Percentiles rank a stretch among this genome's conserved stretches.
Evolutionary conservation across 1,139 yeast genomes (phyloP).

Genomic region (Taphrina wiesneri): DNA sequence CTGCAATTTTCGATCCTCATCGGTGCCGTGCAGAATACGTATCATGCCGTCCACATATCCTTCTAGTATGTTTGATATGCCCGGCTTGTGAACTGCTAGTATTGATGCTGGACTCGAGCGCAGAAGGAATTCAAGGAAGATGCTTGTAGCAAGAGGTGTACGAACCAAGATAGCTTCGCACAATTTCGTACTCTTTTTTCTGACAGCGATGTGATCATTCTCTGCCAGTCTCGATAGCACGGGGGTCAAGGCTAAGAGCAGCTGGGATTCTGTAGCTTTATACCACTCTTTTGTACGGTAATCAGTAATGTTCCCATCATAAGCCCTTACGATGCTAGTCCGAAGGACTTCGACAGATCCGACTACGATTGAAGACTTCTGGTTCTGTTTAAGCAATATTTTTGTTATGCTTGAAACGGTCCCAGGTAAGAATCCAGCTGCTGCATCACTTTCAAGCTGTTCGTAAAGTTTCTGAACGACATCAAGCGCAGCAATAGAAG

Average conservation of each 20-base stretch:
- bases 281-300: slow-evolving; percentile 18
- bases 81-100: not conserved
- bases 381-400: not conserved
- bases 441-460: slow-evolving; percentile 6
- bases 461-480: slow-evolving; percentile 3
- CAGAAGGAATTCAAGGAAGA: slow-evolving; percentile 22
- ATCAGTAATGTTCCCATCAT: not conserved
- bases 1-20: slow-evolving; percentile 14
- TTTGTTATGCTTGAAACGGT: slow-evolving; percentile 15
- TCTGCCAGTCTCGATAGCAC: not conserved
- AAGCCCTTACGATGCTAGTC: not conserved
- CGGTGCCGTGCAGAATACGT: slow-evolving; percentile 9
- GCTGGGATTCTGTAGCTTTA: slow-evolving; percentile 17
- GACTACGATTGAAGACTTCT: not conserved
- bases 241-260: slow-evolving; percentile 21
- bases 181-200: not conserved
- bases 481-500: not conserved
- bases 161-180: not conserved
- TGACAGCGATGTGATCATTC: slow-evolving; percentile 1
- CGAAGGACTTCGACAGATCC: not conserved
- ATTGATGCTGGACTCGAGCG: slow-evolving; percentile 4
- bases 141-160: not conserved
- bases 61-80: not conserved
- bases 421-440: slow-evolving; percentile 26
- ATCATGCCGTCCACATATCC: slow-evolving; percentile 3